These are phyloP conservation scores for Prunus yedoensis DNA, from an alignment of 331 rosid species.

Conservation along the genomic window DNA sequence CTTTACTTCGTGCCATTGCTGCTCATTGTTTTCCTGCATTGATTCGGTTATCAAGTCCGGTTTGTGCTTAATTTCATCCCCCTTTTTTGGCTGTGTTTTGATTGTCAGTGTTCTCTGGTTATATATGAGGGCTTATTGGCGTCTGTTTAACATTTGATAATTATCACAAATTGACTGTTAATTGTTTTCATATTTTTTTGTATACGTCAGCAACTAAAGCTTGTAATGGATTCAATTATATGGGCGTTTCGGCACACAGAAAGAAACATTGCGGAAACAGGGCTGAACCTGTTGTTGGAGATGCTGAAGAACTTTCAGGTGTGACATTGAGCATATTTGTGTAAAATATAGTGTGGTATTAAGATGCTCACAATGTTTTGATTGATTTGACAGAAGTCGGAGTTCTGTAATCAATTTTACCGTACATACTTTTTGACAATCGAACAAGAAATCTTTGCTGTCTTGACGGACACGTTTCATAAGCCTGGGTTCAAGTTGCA, in stretches of 20 bases:
- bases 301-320: slow-evolving; percentile 96
- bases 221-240: slow-evolving; percentile 93
- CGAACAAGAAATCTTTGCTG: slow-evolving; percentile 93
- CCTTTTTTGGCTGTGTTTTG: background rate
- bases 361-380: slow-evolving; percentile 13
- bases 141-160: background rate
- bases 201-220: slow-evolving; percentile 79
- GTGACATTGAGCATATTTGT: slow-evolving; percentile 12
- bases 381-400: slow-evolving; percentile 52
- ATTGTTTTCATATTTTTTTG: slow-evolving; percentile 10
- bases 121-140: background rate
- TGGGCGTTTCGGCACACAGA: slow-evolving; percentile 99
- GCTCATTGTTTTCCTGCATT: slow-evolving; percentile 84
- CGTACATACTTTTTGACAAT: slow-evolving; percentile 70
- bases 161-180: background rate
- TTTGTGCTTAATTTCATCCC: slow-evolving; percentile 29
- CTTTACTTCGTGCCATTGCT: slow-evolving; percentile 86
- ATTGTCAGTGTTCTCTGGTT: background rate
- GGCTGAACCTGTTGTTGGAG: slow-evolving; percentile 81
- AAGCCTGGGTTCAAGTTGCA: slow-evolving; percentile 98
- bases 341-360: background rate
- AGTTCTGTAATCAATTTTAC: slow-evolving; percentile 91
- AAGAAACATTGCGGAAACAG: slow-evolving; percentile 95
- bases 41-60: slow-evolving; percentile 82
- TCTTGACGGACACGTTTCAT: slow-evolving; percentile 90